Conservation (phyloP, 73 alveolate species). For the Symbiodinium natans region DNA sequence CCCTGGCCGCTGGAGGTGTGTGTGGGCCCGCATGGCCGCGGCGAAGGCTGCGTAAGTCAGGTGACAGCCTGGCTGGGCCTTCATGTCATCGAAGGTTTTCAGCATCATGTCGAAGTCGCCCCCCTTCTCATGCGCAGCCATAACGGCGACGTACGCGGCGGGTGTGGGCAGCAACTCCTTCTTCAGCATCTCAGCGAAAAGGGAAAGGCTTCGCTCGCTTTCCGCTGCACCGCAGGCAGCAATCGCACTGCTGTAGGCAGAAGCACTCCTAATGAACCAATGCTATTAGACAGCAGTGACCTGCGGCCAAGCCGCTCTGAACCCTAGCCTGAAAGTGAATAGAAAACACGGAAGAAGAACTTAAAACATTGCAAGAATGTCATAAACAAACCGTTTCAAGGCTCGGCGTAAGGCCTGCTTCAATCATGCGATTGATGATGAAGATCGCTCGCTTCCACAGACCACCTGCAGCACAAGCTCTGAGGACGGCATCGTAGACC, state of each 20-base stretch:
- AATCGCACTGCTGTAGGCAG: slow-evolving; percentile 90
- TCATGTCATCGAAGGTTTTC: slow-evolving; percentile 21
- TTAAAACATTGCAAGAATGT: too few relatives aligned
- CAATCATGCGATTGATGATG: slow-evolving; percentile 65
- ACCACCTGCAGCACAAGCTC: slow-evolving; percentile 88
- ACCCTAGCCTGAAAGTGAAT: too few relatives aligned
- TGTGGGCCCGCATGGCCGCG: slow-evolving; percentile 55
- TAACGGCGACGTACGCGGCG: slow-evolving; percentile 39
- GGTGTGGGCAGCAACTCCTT: slow-evolving; percentile 60
- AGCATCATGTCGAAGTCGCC: slow-evolving; percentile 38
- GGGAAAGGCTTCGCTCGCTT: slow-evolving; percentile 23
- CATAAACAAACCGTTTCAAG: too few relatives aligned
- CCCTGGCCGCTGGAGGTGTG: not conserved
- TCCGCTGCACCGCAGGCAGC: slow-evolving; percentile 50
- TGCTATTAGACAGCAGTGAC: too few relatives aligned
- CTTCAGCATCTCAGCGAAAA: slow-evolving; percentile 66
- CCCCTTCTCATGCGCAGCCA: slow-evolving; percentile 57
- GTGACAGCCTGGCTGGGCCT: slow-evolving; percentile 66
- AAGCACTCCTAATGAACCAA: slow-evolving; percentile 35
- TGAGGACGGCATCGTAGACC: slow-evolving; percentile 67
- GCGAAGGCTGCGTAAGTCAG: slow-evolving; percentile 80
- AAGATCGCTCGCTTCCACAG: slow-evolving; percentile 62
- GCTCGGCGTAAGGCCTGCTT: slow-evolving; percentile 10
- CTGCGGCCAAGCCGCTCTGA: too few relatives aligned
- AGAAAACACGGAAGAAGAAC: too few relatives aligned